phyloP scores from a whole-genome alignment of 768 basidiomycete species.

The Kwoniella mangroviensis region DNA sequence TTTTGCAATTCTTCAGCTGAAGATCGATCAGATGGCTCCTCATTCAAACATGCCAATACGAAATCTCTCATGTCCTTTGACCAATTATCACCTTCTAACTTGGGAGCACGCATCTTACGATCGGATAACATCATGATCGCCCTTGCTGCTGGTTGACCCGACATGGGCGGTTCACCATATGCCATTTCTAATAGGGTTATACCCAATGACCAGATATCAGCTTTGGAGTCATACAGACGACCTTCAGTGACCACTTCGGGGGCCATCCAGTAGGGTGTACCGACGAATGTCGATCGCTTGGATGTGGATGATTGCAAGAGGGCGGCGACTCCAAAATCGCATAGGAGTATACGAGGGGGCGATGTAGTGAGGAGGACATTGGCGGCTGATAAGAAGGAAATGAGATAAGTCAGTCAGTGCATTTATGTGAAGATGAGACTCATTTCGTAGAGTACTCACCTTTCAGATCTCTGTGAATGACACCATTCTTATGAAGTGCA shows the following conservation, averaged over 20 bases:
- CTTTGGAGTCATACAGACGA: constrained; percentile 93
- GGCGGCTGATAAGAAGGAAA: constrained; percentile 64
- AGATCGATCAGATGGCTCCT: constrained; percentile 77
- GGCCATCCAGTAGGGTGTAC: constrained; percentile 99
- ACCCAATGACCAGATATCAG: constrained; percentile 97
- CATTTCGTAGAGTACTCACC: constrained; percentile 50
- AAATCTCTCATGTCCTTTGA: constrained; percentile 88
- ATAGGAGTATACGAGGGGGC: constrained; percentile 88
- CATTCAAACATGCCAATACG: constrained; percentile 77
- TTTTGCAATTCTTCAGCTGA: constrained; percentile 86
- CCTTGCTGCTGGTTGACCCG: constrained; percentile 78
- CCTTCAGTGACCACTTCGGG: constrained; percentile 90
- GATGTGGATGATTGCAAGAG: constrained; percentile 74
- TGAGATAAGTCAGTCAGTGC: not conserved
- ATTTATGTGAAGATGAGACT: not conserved
- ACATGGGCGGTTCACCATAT: constrained; percentile 92
- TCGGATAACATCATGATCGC: constrained; percentile 80
- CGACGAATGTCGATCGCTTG: constrained; percentile 94
- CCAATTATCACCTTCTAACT: constrained; percentile 75
- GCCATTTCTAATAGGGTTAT: constrained; percentile 96
- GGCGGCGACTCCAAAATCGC: constrained; percentile 98
- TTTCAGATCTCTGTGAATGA: constrained; percentile 98
- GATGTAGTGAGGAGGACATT: constrained; percentile 85
- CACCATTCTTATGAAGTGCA: constrained; percentile 89
- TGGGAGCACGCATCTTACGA: constrained; percentile 79